phyloP scores from a whole-genome alignment of 495 filamentous ascomycete genomes.

The Copromyces sp. region DNA sequence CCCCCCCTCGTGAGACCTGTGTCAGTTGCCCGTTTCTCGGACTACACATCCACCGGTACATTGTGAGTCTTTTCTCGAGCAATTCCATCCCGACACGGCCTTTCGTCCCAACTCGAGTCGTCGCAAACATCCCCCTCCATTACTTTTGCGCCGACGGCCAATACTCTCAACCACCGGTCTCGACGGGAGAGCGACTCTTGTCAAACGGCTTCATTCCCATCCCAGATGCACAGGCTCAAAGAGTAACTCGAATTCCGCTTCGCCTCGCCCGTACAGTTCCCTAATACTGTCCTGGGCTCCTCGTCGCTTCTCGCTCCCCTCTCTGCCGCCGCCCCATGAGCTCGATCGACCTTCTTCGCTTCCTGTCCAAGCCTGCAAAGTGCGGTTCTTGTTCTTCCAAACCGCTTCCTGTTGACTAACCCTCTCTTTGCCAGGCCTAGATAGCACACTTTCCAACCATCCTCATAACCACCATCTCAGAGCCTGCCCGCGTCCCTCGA shows the following conservation, averaged over 20 bases:
- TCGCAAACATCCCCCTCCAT: neutral
- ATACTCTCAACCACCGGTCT: neutral
- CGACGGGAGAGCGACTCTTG: neutral
- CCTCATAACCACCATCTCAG: conserved; percentile 5
- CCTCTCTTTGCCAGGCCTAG: conserved; percentile 53
- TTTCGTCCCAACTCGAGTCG: neutral
- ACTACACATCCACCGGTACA: neutral
- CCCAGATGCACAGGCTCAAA: neutral
- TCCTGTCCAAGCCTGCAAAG: conserved; percentile 95
- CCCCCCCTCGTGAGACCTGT: neutral
- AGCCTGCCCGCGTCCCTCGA: conserved; percentile 1
- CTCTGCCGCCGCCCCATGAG: conserved; percentile 51
- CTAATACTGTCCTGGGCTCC: conserved; percentile 1
- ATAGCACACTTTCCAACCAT: conserved; percentile 55
- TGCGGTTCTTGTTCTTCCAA: conserved; percentile 35
- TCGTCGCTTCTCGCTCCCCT: neutral
- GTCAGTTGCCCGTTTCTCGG: neutral
- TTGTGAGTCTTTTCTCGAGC: neutral
- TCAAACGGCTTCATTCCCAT: neutral
- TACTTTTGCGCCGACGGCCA: neutral
- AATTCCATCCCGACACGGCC: neutral
- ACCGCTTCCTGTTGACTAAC: conserved; percentile 4
- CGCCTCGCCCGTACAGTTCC: neutral
- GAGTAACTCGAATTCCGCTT: neutral
- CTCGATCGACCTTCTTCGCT: conserved; percentile 83